Conservation (phyloP, 805 yeast genomes). For the Kuraishia capsulata region DNA sequence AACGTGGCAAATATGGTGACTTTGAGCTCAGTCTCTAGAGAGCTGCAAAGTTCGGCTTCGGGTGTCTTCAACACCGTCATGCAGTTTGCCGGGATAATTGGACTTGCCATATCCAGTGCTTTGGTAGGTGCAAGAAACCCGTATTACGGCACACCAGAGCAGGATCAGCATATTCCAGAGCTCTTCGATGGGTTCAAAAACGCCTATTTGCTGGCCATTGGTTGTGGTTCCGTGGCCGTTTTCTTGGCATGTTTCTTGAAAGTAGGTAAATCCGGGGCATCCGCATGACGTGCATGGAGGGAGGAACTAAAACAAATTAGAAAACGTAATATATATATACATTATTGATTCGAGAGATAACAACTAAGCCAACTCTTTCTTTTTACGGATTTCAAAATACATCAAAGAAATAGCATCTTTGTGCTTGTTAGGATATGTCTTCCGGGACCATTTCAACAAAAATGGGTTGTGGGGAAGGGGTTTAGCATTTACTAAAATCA, state of each 20-base stretch:
- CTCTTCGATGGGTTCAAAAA: conserved; percentile 25
- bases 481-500: no score
- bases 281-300: no score
- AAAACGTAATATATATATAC: no score
- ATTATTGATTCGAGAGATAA: no score
- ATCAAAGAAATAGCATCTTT: no score
- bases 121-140: conserved; percentile 24
- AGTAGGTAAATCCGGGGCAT: conserved; percentile 18
- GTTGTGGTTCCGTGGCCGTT: conserved; percentile 17
- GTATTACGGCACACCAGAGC: conserved; percentile 19
- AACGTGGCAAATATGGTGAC: conserved; percentile 36
- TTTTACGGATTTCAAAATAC: no score
- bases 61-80: conserved; percentile 37
- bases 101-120: conserved; percentile 31
- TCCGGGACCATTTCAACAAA: no score
- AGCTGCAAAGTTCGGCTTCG: conserved; percentile 36
- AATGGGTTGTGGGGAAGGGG: no score
- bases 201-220: conserved; percentile 30
- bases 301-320: no score
- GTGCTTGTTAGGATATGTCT: no score
- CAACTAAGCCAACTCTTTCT: no score
- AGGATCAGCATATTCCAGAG: conserved; percentile 11
- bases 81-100: conserved; percentile 31
- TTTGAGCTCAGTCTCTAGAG: conserved; percentile 27
- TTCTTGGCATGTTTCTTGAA: conserved; percentile 16